A percentile compares a stretch with the other conserved stretches of the same genome.
These are phyloP conservation scores for Oenanthe javanica DNA, from an alignment of 140 eudicot species.

Conservation along the genomic window DNA sequence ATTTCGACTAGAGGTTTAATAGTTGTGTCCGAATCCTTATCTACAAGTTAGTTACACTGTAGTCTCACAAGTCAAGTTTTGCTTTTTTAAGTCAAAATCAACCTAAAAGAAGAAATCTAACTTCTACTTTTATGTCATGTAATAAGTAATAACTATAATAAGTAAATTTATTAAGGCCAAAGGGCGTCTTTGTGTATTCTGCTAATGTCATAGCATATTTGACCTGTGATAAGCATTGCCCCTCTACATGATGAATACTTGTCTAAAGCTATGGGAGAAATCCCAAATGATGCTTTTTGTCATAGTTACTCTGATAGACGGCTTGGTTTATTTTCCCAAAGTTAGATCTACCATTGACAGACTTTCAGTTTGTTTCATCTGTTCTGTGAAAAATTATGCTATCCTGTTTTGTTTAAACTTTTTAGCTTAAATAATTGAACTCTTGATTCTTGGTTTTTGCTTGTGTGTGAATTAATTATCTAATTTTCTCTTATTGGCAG, in stretches of 20 bases:
- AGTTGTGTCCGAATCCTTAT: not conserved
- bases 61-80: not conserved
- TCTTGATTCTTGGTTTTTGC: not conserved
- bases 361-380: not conserved
- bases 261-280: slow-evolving; percentile 25
- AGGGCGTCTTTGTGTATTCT: not conserved
- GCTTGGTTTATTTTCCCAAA: not conserved
- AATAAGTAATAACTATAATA: not conserved
- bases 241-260: slow-evolving; percentile 32
- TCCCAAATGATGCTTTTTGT: slow-evolving; percentile 34
- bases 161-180: not conserved
- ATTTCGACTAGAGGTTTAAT: not conserved
- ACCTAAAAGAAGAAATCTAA: not conserved
- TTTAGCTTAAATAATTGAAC: not conserved
- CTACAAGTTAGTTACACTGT: not conserved
- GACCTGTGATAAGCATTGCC: not conserved
- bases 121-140: not conserved
- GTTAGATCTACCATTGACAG: not conserved
- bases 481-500: slow-evolving; percentile 25
- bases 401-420: not conserved
- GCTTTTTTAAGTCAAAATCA: not conserved
- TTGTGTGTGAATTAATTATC: not conserved
- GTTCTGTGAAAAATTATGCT: not conserved
- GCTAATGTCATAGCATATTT: not conserved
- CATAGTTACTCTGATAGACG: slow-evolving; percentile 45